Base-by-base conservation (phyloP, 257 asterid species). In the Apocynum venetum region DNA sequence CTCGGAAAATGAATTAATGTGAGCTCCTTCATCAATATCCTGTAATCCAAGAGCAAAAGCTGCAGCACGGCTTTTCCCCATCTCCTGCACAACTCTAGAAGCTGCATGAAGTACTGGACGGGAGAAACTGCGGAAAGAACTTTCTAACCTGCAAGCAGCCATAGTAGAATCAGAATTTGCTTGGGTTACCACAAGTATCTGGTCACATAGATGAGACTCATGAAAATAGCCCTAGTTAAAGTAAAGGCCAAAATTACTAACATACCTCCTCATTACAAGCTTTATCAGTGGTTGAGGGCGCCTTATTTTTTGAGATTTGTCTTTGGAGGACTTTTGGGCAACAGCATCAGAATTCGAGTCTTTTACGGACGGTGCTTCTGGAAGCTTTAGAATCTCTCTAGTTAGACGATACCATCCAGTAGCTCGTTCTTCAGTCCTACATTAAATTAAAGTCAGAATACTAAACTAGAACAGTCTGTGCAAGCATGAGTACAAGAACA, bases 61-160 rank as follows among this genome's bases (percentile, higher is more conserved):
- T 82, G 99, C 99, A 75, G 99, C 99, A 57, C 97, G 98, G 80
- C 97, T 93, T 89, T 89, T 96, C 64, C 98, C 99, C 96, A 96
- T 93, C 89, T 96, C 99, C 88, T 93, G 98, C 79, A 96, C 99
- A 82, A 96, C 97, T 84, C 99, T 88, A 20, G 98, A 90, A 5
- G 99, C 99, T 73, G 99, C 94, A 83, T 96, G 99, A 86, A 96
- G 88, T 77, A 89, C 96, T 75, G 99, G 99, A 46, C 99, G 93
- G 79, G 99, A 96, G 83, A 88, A 90, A 90, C 96, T 96, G 65
- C 97, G 92, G 75, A 96, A 93, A 55, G 99, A 93, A 84, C 97
- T 96, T 80, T 96, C 99, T 89, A 96, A 79, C 89, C 99, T 96
- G 83, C 77, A 75, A 77, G 68, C 53, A 79, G 31, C 46, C 52